Evolutionary conservation across 2,329 filamentous ascomycete species (phyloP).

Genomic region (Triangularia setosa): DNA sequence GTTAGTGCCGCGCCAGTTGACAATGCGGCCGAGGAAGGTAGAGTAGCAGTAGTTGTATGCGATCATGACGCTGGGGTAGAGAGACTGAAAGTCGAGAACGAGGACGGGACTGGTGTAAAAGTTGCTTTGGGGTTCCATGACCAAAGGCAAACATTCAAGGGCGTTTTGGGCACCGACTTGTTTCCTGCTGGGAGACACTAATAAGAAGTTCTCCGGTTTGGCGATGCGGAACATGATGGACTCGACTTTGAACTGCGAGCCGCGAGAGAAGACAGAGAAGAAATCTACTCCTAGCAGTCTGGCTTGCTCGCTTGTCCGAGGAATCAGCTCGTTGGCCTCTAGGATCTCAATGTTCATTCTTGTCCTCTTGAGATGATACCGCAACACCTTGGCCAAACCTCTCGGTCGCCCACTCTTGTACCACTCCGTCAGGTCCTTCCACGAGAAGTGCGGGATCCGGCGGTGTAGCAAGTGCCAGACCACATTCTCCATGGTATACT

Average conservation of each 20-base stretch:
- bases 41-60: constrained; percentile 99
- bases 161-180: constrained; percentile 94
- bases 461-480: constrained; percentile 85
- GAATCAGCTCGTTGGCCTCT: constrained; percentile 81
- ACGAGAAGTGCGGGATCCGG: constrained; percentile 82
- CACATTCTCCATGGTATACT: constrained; percentile 96
- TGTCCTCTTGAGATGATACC: constrained; percentile 72
- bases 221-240: constrained; percentile 98
- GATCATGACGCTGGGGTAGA: constrained; percentile 98
- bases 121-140: constrained; percentile 95
- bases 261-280: constrained; percentile 90
- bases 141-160: constrained; percentile 85
- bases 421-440: constrained; percentile 76
- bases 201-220: constrained; percentile 89
- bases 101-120: constrained; percentile 89
- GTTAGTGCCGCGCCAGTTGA: constrained; percentile 82
- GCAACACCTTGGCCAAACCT: constrained; percentile 69
- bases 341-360: constrained; percentile 86
- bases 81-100: constrained; percentile 90
- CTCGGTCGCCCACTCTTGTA: constrained; percentile 65
- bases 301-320: constrained; percentile 90
- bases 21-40: constrained; percentile 83
- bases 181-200: constrained; percentile 84
- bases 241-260: constrained; percentile 97
- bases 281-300: constrained; percentile 92